phyloP scores from a whole-genome alignment of 176 grass and related monocot species.

The Oryza nivara region DNA sequence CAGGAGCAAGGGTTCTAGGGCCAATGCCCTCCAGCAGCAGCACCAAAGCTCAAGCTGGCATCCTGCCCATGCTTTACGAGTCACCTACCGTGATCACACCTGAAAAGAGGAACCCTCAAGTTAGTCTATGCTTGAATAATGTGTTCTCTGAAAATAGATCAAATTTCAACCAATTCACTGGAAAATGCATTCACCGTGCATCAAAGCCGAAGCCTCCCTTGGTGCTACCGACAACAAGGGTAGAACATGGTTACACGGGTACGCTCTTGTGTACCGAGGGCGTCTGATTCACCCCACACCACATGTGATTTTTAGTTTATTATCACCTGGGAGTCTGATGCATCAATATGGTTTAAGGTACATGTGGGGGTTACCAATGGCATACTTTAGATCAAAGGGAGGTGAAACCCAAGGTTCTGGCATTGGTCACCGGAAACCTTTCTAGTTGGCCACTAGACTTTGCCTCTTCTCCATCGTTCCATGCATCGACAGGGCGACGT shows the following conservation, averaged over 20 bases:
- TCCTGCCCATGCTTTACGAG: constrained; percentile 21
- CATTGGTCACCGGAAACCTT: constrained; percentile 39
- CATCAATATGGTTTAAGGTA: constrained; percentile 37
- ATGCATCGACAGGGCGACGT: constrained; percentile 21
- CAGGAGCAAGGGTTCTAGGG: background rate
- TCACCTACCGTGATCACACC: constrained; percentile 31
- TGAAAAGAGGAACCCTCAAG: constrained; percentile 39
- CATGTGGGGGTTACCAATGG: constrained; percentile 20
- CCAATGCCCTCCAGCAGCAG: constrained; percentile 1
- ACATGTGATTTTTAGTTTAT: background rate
- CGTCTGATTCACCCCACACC: constrained; percentile 11
- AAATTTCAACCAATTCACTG: constrained; percentile 27
- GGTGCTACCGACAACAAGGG: constrained; percentile 31
- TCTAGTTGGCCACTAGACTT: constrained; percentile 45
- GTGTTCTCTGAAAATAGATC: constrained; percentile 10
- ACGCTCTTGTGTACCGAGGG: constrained; percentile 33
- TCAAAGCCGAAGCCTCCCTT: constrained; percentile 15
- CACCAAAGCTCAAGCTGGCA: constrained; percentile 35
- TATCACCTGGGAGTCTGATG: constrained; percentile 34
- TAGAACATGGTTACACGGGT: constrained; percentile 18
- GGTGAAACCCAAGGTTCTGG: constrained; percentile 42
- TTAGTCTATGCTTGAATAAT: constrained; percentile 11
- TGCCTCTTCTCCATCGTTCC: constrained; percentile 35
- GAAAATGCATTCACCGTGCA: background rate
- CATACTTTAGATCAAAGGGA: constrained; percentile 37